Conservation (phyloP, 257 asterid genomes). For the Fraxinus quadrangulata region DNA sequence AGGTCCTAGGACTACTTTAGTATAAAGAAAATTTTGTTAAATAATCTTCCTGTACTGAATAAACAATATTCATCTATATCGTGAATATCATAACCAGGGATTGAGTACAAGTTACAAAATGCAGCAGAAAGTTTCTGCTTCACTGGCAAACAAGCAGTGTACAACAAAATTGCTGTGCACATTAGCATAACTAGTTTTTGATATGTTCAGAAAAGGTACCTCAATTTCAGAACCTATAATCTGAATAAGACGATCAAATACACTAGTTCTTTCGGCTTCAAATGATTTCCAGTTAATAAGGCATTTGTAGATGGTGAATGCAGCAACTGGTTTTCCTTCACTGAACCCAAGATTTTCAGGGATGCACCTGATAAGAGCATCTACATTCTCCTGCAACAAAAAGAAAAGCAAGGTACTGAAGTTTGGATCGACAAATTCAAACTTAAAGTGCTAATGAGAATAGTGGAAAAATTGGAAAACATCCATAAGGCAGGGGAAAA, state of each 20-base stretch:
- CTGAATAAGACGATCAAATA: constrained; percentile 83
- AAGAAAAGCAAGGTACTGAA: neutral
- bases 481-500: neutral
- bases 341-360: constrained; percentile 71
- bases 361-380: constrained; percentile 65
- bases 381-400: constrained; percentile 61
- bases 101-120: constrained; percentile 5
- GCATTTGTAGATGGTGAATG: constrained; percentile 82
- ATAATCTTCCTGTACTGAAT: neutral
- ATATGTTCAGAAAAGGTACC: constrained; percentile 41
- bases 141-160: constrained; percentile 1
- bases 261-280: constrained; percentile 78
- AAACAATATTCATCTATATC: neutral
- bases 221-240: constrained; percentile 79
- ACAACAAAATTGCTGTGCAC: neutral
- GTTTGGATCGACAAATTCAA: constrained; percentile 16
- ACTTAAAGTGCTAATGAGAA: neutral
- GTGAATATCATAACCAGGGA: neutral
- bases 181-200: neutral
- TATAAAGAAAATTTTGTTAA: neutral
- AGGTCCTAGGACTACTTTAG: neutral
- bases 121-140: constrained; percentile 7
- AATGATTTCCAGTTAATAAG: constrained; percentile 80
- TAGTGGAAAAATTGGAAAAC: neutral
- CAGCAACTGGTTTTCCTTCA: constrained; percentile 89